Evolutionary conservation across 2,329 filamentous ascomycete genomes (phyloP).

Genomic region (Fusarium transvaalense): DNA sequence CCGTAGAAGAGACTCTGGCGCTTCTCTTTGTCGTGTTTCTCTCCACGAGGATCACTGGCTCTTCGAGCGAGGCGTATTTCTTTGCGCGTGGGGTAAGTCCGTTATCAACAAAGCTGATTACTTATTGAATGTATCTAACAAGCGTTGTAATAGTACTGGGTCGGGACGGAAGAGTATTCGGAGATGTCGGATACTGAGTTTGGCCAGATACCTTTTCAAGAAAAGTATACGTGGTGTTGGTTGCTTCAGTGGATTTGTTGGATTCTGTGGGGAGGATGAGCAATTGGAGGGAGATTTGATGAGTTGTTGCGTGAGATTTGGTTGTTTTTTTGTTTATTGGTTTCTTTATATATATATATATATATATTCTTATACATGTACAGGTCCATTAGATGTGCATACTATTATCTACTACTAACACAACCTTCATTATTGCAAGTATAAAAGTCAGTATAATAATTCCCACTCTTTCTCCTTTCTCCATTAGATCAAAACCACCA

Average conservation of each 20-base stretch:
- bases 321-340: too few relatives aligned
- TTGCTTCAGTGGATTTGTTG: background rate
- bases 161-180: background rate
- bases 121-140: background rate
- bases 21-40: background rate
- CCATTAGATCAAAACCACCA: too few relatives aligned
- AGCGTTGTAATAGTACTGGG: background rate
- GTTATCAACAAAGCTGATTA: background rate
- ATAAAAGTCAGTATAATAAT: too few relatives aligned
- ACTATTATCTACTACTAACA: too few relatives aligned
- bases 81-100: background rate
- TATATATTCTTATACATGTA: background rate
- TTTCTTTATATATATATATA: background rate
- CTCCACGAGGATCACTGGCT: background rate
- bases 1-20: background rate
- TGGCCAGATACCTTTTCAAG: background rate
- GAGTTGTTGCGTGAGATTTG: background rate
- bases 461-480: too few relatives aligned
- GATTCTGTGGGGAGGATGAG: background rate
- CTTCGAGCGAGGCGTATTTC: background rate
- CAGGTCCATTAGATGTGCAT: too few relatives aligned
- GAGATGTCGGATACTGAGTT: background rate
- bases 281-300: background rate
- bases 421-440: too few relatives aligned
- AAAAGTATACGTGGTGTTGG: background rate